These are phyloP conservation scores for Chimonanthus praecox DNA, from an alignment of 164 flowering plant species.

Conservation along the genomic window DNA sequence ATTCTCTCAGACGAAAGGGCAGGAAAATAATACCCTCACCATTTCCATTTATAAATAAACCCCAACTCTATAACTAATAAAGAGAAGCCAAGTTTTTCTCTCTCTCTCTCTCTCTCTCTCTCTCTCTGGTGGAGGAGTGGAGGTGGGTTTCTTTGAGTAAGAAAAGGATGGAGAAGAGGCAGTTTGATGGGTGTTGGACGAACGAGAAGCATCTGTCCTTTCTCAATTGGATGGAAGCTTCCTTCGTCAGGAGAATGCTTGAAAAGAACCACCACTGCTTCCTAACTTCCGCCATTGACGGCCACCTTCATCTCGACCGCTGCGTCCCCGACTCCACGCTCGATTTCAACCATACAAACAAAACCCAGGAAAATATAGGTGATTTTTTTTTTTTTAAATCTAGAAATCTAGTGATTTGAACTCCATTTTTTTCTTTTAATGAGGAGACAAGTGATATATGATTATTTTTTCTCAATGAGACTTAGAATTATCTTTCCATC, in stretches of 20 bases:
- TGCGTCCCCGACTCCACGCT: conserved; percentile 54
- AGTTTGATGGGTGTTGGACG: conserved; percentile 38
- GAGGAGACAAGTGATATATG: neutral
- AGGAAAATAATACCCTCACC: no score
- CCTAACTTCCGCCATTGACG: neutral
- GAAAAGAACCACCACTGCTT: conserved; percentile 2
- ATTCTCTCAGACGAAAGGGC: no score
- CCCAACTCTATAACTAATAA: no score
- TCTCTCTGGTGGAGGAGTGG: neutral
- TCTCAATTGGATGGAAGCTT: conserved; percentile 47
- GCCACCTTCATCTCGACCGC: conserved; percentile 39
- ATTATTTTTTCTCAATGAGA: no score
- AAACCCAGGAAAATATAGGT: conserved; percentile 5
- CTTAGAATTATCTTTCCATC: neutral
- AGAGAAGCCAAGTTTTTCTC: no score
- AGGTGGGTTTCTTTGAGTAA: neutral
- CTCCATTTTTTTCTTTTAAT: neutral
- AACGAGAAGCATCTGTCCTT: conserved; percentile 51
- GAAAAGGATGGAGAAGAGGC: neutral
- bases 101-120: no score
- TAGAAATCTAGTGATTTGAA: neutral
- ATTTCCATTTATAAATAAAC: no score
- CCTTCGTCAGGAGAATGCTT: conserved; percentile 51
- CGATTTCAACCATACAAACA: conserved; percentile 20
- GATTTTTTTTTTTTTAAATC: neutral